Evolutionary conservation across 345 rosid genomes (phyloP).

Genomic region (Sonneratia caseolaris): DNA sequence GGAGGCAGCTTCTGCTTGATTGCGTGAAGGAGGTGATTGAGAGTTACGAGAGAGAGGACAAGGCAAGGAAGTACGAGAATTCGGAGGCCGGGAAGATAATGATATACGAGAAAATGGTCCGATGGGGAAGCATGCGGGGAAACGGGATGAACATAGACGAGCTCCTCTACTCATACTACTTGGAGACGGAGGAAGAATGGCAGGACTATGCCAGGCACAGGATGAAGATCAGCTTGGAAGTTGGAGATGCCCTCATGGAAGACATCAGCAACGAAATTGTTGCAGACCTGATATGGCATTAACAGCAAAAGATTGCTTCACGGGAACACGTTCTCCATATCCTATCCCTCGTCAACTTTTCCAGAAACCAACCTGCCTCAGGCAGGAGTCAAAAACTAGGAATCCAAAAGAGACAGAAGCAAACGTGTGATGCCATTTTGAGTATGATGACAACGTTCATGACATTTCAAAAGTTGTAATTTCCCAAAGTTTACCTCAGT

Average conservation of each 20-base stretch:
- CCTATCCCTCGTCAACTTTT: not conserved
- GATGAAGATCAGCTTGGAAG: slow-evolving; percentile 17
- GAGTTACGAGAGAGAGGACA: slow-evolving; percentile 16
- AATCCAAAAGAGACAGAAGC: not conserved
- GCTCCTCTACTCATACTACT: slow-evolving; percentile 17
- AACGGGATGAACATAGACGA: slow-evolving; percentile 15
- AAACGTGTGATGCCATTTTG: not conserved
- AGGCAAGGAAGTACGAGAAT: not conserved
- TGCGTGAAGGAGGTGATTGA: slow-evolving; percentile 34
- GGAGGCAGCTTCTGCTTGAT: slow-evolving; percentile 39
- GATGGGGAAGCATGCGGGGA: slow-evolving; percentile 20
- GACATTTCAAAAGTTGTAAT: not conserved
- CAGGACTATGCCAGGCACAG: slow-evolving; percentile 11
- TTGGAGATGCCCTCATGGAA: slow-evolving; percentile 34
- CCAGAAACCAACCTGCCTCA: not conserved
- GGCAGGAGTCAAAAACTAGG: not conserved
- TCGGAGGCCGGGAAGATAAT: slow-evolving; percentile 20
- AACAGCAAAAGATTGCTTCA: not conserved
- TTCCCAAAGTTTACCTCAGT: not conserved
- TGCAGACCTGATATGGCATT: slow-evolving; percentile 15
- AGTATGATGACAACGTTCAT: not conserved
- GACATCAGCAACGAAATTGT: slow-evolving; percentile 24
- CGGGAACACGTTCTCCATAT: not conserved
- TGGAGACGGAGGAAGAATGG: slow-evolving; percentile 30
- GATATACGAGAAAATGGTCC: slow-evolving; percentile 16